phyloP scores from a whole-genome alignment of 1,284 basidiomycete species.

The Marasmius oreades region DNA sequence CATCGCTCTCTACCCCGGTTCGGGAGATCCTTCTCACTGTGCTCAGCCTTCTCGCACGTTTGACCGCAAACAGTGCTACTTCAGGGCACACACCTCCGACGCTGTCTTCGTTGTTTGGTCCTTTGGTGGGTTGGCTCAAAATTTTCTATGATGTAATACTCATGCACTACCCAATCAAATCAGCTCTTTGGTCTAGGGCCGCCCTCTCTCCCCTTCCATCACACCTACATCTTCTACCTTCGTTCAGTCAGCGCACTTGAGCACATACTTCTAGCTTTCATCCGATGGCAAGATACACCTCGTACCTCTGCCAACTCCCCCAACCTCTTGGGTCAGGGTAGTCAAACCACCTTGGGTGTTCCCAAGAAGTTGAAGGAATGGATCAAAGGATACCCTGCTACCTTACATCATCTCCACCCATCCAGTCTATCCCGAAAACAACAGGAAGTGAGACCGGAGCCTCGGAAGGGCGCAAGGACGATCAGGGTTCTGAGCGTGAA shows the following conservation, averaged over 20 bases:
- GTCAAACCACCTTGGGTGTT: slow-evolving; percentile 58
- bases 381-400: slow-evolving; percentile 81
- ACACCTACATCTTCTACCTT: slow-evolving; percentile 78
- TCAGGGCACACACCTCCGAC: slow-evolving; percentile 85
- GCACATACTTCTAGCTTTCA: slow-evolving; percentile 81
- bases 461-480: slow-evolving; percentile 71
- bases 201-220: slow-evolving; percentile 63
- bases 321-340: slow-evolving; percentile 34
- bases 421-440: background rate
- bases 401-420: slow-evolving; percentile 31
- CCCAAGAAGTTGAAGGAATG: slow-evolving; percentile 79
- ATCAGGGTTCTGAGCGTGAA: slow-evolving; percentile 69
- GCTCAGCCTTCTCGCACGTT: slow-evolving; percentile 71
- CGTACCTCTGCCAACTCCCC: slow-evolving; percentile 29
- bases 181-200: slow-evolving; percentile 72
- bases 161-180: background rate
- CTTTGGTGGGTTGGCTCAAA: slow-evolving; percentile 34
- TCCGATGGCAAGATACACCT: slow-evolving; percentile 72
- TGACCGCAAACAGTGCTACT: slow-evolving; percentile 74
- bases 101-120: slow-evolving; percentile 85
- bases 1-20: slow-evolving; percentile 49
- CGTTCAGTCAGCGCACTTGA: slow-evolving; percentile 82
- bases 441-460: slow-evolving; percentile 29
- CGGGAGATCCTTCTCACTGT: slow-evolving; percentile 63
- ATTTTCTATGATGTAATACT: background rate